Evolutionary conservation across 768 basidiomycete genomes (phyloP).

Genomic region (Gloeopeniophorella convolvens): DNA sequence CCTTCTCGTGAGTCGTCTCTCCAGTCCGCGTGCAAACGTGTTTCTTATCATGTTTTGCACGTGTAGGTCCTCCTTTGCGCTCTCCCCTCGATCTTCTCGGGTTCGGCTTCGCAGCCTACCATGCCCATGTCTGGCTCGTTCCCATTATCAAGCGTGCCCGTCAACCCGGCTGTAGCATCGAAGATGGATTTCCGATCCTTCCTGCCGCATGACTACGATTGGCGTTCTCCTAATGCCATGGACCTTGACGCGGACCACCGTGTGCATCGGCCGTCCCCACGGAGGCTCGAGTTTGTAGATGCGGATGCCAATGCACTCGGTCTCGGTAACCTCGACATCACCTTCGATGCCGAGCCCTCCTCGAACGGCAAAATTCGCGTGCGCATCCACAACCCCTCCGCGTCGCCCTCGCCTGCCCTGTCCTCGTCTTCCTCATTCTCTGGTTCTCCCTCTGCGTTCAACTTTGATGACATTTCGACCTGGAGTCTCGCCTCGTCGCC

Average conservation of each 20-base stretch:
- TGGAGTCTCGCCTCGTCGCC: slow-evolving; percentile 21
- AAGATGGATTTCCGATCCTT: slow-evolving; percentile 29
- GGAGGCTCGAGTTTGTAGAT: slow-evolving; percentile 55
- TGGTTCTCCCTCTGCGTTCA: slow-evolving; percentile 24
- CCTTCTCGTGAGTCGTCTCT: slow-evolving; percentile 51
- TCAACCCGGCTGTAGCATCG: slow-evolving; percentile 25
- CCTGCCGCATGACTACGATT: slow-evolving; percentile 27
- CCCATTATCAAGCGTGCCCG: slow-evolving; percentile 35
- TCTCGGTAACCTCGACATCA: slow-evolving; percentile 59
- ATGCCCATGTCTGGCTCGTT: slow-evolving; percentile 52
- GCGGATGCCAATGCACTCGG: slow-evolving; percentile 41
- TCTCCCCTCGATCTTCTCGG: slow-evolving; percentile 64
- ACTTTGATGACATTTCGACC: slow-evolving; percentile 16
- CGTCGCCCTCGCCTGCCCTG: slow-evolving; percentile 34
- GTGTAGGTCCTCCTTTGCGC: slow-evolving; percentile 78
- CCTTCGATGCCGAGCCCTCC: slow-evolving; percentile 59
- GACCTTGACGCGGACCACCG: slow-evolving; percentile 41
- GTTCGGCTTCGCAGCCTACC: slow-evolving; percentile 42
- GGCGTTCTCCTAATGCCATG: slow-evolving; percentile 34
- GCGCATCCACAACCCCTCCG: slow-evolving; percentile 50
- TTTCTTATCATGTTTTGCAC: slow-evolving; percentile 18
- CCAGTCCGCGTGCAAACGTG: slow-evolving; percentile 20
- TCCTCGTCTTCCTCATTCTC: slow-evolving; percentile 36
- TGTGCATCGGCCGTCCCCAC: slow-evolving; percentile 29
- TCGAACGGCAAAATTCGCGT: slow-evolving; percentile 70